Evolutionary conservation across 257 asterid species (phyloP), one percentile per base, ranked within the genome.

Genomic region (Penstemon newberryi): DNA sequence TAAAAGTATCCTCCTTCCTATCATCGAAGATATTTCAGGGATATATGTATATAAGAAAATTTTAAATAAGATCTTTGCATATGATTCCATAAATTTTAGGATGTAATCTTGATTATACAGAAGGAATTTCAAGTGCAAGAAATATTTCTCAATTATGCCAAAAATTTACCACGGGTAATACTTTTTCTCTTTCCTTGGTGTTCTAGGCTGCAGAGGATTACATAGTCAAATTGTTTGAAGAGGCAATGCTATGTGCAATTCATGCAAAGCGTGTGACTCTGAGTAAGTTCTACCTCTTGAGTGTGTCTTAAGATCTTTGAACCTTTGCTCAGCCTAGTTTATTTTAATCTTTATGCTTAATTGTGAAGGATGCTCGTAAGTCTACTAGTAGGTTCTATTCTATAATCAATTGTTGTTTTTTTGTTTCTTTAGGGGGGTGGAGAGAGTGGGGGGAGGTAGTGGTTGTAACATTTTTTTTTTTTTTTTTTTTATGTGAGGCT

Each of bases 221-320:
- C 73, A 42, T 84, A 37, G 91, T 93, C 59, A 75, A 69, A 70
- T 62, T 93, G 85, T 91, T 93, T 81, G 92, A 82, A 73, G 97
- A 91, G 82, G 85, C 96, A 66, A 80, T 85, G 85, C 84, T 91
- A 5, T 93, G 99, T 73, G 88, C 99, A 8, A 73, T 93, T 65
- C 99, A 93, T 78, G 99, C 97, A 43, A 93, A 83, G 89, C 97
- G 97, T 10, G 96, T 93, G 7, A 93, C 99, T 8, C 72, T 93
- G 52, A 91, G 98, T 92, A 84, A 86, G 98, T 83, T 78, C 60
- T 67, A 13, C 74, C 63, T 50, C 19, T 40, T 44, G 42, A 15
- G 15, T 60, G 38, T n/a, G 43, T 74, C 15, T 7, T 6, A 15
- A 39, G 46, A 8, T 56, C 46, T 56, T 44, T 69, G n/a, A 4